Evolutionary conservation across 805 yeast genomes (phyloP).

Genomic region (Monosporozyma aerobia): DNA sequence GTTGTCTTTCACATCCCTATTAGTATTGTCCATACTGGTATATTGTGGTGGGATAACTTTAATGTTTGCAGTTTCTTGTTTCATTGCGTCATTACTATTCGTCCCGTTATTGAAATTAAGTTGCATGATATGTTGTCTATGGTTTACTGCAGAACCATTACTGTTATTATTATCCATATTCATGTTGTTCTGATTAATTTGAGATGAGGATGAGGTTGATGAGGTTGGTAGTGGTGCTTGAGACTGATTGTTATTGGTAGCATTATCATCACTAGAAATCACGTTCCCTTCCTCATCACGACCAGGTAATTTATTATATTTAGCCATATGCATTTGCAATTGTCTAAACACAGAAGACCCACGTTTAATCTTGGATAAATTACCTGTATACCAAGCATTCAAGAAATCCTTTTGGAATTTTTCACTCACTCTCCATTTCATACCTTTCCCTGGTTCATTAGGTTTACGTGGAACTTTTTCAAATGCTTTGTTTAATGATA

Average conservation of each 20-base stretch:
- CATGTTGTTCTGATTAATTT: not conserved
- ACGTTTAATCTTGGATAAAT: conserved; percentile 61
- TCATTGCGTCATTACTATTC: not conserved
- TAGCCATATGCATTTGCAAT: conserved; percentile 59
- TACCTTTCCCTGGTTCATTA: conserved; percentile 96
- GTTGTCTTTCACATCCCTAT: not conserved
- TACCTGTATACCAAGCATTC: conserved; percentile 68
- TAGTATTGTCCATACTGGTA: conserved; percentile 1
- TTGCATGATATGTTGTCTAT: not conserved
- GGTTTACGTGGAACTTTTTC: conserved; percentile 94
- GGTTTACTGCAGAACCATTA: not conserved
- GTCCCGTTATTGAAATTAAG: not conserved
- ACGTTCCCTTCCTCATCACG: conserved; percentile 21
- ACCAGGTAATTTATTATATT: conserved; percentile 34
- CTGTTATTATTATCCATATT: not conserved
- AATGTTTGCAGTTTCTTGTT: not conserved
- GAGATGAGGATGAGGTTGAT: conserved; percentile 4
- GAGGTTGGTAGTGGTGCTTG: conserved; percentile 6
- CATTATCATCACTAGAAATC: conserved; percentile 1
- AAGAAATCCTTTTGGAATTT: conserved; percentile 76
- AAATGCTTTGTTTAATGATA: conserved; percentile 91
- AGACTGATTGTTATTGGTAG: not conserved
- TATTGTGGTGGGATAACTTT: not conserved
- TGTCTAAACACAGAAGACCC: conserved; percentile 78
- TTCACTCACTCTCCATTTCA: conserved; percentile 96